Evolutionary conservation across 208 protist species (phyloP).

Genomic region (Crithidia expoeki): DNA sequence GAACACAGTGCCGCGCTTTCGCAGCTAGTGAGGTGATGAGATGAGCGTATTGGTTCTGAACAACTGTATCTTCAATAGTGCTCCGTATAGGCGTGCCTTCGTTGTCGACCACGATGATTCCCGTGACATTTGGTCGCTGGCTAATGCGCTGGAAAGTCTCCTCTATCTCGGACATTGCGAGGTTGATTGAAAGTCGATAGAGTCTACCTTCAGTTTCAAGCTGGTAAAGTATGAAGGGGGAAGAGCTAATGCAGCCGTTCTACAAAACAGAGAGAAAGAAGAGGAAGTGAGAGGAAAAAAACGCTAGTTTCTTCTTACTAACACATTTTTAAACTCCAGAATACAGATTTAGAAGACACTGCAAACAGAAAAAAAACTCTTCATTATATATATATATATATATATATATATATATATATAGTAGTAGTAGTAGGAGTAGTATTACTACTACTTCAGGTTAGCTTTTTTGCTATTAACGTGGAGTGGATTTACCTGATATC

Average conservation of each 20-base stretch:
- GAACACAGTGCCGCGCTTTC: conserved; percentile 94
- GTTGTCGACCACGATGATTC: conserved; percentile 95
- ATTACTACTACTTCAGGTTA: no score
- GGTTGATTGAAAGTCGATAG: background rate
- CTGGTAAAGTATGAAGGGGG: no score
- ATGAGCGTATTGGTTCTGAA: conserved; percentile 94
- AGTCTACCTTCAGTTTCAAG: no score
- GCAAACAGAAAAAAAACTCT: no score
- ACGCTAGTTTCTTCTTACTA: background rate
- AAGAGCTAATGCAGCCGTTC: no score
- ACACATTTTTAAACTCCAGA: no score
- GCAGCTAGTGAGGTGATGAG: conserved; percentile 92
- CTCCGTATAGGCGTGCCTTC: conserved; percentile 92
- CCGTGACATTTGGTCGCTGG: conserved; percentile 93
- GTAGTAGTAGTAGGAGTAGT: no score
- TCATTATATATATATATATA: no score
- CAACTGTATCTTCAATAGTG: conserved; percentile 90
- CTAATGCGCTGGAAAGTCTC: conserved; percentile 96
- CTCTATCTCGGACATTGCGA: conserved; percentile 89
- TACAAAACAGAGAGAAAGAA: background rate
- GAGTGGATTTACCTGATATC: no score
- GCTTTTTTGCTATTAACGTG: no score
- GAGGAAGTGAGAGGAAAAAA: background rate
- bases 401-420: no score
- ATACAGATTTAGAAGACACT: no score